These are phyloP conservation scores for Globisporangium ultimum DNA, from an alignment of 352 stramenopile species.

Conservation along the genomic window DNA sequence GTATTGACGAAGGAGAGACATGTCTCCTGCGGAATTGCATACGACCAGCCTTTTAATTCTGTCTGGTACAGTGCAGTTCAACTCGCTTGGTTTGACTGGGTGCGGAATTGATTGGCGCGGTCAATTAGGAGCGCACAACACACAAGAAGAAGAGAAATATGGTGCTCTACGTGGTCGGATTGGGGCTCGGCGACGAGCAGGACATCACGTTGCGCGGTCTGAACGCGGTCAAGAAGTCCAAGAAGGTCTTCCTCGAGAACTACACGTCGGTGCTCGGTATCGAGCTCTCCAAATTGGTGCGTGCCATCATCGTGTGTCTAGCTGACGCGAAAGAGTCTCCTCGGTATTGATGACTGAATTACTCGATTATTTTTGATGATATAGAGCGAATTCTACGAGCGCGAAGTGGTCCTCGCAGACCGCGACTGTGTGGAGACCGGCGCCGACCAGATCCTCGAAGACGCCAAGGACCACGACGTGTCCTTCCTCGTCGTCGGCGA, in stretches of 20 bases:
- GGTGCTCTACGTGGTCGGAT: constrained; percentile 96
- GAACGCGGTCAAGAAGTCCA: constrained; percentile 93
- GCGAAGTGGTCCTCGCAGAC: constrained; percentile 87
- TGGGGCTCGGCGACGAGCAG: constrained; percentile 97
- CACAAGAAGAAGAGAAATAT: constrained; percentile 22
- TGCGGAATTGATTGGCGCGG: constrained; percentile 9
- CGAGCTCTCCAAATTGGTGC: constrained; percentile 80
- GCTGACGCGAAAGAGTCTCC: too few relatives aligned
- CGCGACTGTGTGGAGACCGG: constrained; percentile 96
- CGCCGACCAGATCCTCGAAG: constrained; percentile 94
- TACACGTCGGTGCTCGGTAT: constrained; percentile 98
- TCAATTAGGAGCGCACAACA: constrained; percentile 3
- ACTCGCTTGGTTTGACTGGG: not conserved
- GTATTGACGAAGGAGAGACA: too few relatives aligned
- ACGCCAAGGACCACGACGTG: constrained; percentile 90
- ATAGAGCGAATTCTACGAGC: constrained; percentile 94
- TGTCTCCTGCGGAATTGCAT: too few relatives aligned
- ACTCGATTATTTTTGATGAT: not conserved
- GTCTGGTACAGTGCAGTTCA: not conserved
- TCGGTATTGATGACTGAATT: too few relatives aligned
- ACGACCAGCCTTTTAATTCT: not conserved
- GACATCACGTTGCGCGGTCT: constrained; percentile 97
- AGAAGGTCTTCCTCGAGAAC: constrained; percentile 96
- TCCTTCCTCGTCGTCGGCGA: constrained; percentile 98
- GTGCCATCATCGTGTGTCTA: constrained; percentile 2